Conservation (phyloP, 345 rosid species). For the Citrus hindsii region DNA sequence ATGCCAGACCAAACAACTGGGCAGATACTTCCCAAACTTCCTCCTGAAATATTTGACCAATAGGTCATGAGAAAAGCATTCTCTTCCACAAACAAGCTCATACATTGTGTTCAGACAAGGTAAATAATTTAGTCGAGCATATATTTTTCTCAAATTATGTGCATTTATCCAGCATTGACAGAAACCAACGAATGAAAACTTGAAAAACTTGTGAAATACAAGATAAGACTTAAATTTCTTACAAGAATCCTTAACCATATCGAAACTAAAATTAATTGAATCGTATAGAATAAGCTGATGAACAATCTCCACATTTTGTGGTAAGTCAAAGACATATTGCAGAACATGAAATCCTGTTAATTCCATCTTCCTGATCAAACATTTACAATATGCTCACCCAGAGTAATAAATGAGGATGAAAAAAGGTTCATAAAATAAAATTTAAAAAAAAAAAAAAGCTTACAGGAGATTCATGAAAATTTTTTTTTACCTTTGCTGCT, state of each 20-base stretch:
- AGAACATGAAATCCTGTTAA: background rate
- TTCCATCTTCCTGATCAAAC: background rate
- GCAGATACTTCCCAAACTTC: slow-evolving; percentile 99
- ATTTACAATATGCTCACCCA: background rate
- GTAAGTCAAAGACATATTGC: background rate
- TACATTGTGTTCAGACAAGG: background rate
- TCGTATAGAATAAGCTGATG: background rate
- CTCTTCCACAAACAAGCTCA: background rate
- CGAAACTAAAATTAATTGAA: background rate
- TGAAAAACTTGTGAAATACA: background rate
- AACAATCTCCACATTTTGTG: background rate
- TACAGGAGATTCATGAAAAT: background rate
- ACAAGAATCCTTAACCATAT: background rate
- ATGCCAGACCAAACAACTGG: slow-evolving; percentile 79
- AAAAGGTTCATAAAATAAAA: background rate
- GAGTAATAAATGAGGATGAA: background rate
- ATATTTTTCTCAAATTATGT: background rate
- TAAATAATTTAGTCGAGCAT: background rate
- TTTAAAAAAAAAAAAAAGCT: background rate
- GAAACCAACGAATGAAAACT: background rate
- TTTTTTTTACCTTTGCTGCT: slow-evolving; percentile 97
- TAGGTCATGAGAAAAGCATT: slow-evolving; percentile 3
- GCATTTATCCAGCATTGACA: background rate
- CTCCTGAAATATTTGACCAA: slow-evolving; percentile 53
- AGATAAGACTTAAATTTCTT: background rate